Base-by-base conservation (phyloP, 192 early-diverging fungal species). In the Coemansia sp. region DNA sequence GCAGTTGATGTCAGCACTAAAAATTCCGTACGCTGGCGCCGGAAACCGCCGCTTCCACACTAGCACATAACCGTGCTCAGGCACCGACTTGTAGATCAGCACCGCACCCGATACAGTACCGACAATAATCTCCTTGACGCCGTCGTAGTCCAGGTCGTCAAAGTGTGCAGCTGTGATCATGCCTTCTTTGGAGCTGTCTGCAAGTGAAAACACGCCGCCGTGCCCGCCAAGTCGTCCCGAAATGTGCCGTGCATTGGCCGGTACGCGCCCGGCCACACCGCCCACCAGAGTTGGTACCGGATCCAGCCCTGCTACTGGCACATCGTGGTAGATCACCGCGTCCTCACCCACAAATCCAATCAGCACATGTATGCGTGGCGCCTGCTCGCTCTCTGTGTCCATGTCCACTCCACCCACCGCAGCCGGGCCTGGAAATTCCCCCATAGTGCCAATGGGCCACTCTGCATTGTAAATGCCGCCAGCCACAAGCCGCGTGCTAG, bases 31-130 rank as follows among this genome's bases (percentile, higher is more conserved):
- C 23, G 61, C 71, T 0, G 81, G 75, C 11, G 65, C 71, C 4
- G 81, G 75, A 44, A 82, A 82, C 49, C 72, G 56, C 25, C 72
- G 65, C 53, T 68, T 71, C 81, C 81, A 82, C 59, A 71, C 77
- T 21, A 80, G 49, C 38, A 63, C 62, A 22, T 80, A 80, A 4
- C 77, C 77, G n/a, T 61, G 47, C 22, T 26, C 77, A 0, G 64
- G 49, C 37, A 80, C 68, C 23, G 46, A 28, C 65, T 80, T 80
- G 65, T 80, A 80, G 14, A 80, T 64, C 65, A 81, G 49, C 54
- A 81, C 78, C 1, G 78, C 62, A 2, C 78, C 78, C 0, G 78
- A 61, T 56, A 75, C 72, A 0, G 78, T 81, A 5, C 78, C 78
- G 10, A 75, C 69, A 5, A 81, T 62, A 19, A 81, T 59, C 72